Base-by-base conservation (phyloP, 306 rosid genomes). In the Lathyrus tuberosus region DNA sequence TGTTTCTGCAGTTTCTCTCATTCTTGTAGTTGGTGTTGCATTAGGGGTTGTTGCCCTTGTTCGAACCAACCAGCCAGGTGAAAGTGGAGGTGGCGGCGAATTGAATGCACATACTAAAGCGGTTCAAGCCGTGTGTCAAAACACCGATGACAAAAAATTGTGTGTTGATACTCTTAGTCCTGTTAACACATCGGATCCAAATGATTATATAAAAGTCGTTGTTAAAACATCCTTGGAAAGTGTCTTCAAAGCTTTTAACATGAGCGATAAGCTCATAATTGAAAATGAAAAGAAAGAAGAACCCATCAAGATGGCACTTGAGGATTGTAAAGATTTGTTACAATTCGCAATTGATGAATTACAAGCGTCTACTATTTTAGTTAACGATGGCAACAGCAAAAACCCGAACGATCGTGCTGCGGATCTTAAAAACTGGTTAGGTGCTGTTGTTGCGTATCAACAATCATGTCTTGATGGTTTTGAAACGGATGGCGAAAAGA, bases 381-480 rank as follows among this genome's bases (percentile, higher is more conserved):
- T 69, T 0, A 6, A 35, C 2, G 74, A 67, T 3, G 52, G 37
- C 20, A 30, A 59, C 14, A 5, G 80, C 6, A 38, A 46, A 9
- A 64, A 71, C 40, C 20, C 83, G 0, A 6, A 35, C 4, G 81
- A 85, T 4, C 82, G 79, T 2, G 10, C 71, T 0, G 59, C 65
- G 0, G 96, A 89, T 6, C 78, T 92, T 6, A 83, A 64, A 64
- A 86, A 72, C 3, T 92, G 98, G 96, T 66, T 92, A 12, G 84
- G 95, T 1, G 81, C 89, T 0, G 89, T 87, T 13, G 11, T 87
- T 12, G 81, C 92, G 0, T 92, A 80, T 63, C 77, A 85, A 6
- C 71, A 82, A 51, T 61, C 95, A 0, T 89, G 96, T 49, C 67
- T 83, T 0, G 95, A 87, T 5, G 87, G 86, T 0, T 76, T 89